These are phyloP conservation scores for Penicillium bialowiezense DNA, from an alignment of 495 filamentous ascomycete genomes.

Conservation along the genomic window DNA sequence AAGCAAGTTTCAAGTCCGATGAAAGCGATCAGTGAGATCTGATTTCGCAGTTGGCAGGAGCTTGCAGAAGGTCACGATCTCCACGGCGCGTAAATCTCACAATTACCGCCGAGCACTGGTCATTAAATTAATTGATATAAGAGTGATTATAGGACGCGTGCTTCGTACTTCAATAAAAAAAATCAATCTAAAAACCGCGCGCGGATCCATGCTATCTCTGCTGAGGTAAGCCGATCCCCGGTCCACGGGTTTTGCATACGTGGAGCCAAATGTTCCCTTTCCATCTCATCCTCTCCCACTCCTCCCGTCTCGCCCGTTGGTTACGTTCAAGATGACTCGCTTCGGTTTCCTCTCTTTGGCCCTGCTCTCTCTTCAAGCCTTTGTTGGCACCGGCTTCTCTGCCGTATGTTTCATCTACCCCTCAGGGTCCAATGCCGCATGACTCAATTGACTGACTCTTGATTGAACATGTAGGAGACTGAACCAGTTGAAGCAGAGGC, in stretches of 20 bases:
- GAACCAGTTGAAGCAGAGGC: conserved; percentile 48
- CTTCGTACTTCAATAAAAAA: conserved; percentile 5
- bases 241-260: conserved; percentile 16
- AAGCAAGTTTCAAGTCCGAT: conserved; percentile 9
- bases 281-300: conserved; percentile 15
- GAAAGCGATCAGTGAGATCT: not conserved
- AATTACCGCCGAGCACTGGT: not conserved
- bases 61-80: conserved; percentile 7
- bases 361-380: conserved; percentile 65
- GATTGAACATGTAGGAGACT: conserved; percentile 30
- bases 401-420: conserved; percentile 50
- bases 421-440: not conserved
- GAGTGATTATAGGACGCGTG: not conserved
- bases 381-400: conserved; percentile 58
- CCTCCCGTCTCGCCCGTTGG: conserved; percentile 14
- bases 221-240: conserved; percentile 4
- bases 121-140: conserved; percentile 8
- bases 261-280: conserved; percentile 15
- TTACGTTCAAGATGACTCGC: conserved; percentile 61
- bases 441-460: conserved; percentile 24
- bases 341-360: conserved; percentile 68
- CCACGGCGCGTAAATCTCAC: conserved; percentile 1
- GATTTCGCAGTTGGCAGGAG: conserved; percentile 3
- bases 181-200: conserved; percentile 10
- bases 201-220: conserved; percentile 2